Evolutionary conservation across 805 yeast species (phyloP), one percentile per base, ranked within the genome.

Genomic region (Suhomyces emberorum): DNA sequence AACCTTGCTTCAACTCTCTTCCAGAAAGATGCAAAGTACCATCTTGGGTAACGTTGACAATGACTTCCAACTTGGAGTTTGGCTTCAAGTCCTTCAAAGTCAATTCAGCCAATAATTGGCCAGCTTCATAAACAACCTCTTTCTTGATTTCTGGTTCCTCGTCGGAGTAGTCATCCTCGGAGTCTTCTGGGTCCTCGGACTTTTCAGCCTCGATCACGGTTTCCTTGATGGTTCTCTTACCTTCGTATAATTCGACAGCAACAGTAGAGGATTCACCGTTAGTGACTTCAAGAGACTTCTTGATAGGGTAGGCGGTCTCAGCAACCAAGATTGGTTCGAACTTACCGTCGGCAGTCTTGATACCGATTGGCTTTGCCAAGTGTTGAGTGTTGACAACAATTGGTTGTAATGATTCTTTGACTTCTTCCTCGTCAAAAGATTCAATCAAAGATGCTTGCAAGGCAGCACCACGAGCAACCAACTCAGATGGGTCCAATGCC

Each of bases 381-480:
- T 93, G 98, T 58, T 87, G 91, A 43, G 96, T 89, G 72, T 84
- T 84, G 50, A 88, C 72, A 43, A 89, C 85, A 41, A 85, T 77
- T 20, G 95, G 93, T 63, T 85, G 84, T 51, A 81, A 69, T 39
- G 93, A 81, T 66, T 88, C 95, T 32, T 73, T 69, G 52, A 82
- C 70, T 64, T 88, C 93, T 44, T 85, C 95, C 35, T 77, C 88
- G 55, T 83, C 93, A 53, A 87, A 95, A 40, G 79, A 70, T 54
- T 83, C 91, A 45, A 83, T 70, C 53, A 91, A 72, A 25, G 95
- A 79, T 34, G 96, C 98, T 74, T 93, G 98, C 59, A 91, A 76
- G 45, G 98, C 96, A 41, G 96, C 95, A 67, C 98, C 98, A 57
- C 95, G 82, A 47, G 95, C 81, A 47, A 83, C 72, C 55, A 88